These are phyloP conservation scores for Pseudocercospora eumusae DNA, from an alignment of 2,329 filamentous ascomycete genomes.

Conservation along the genomic window DNA sequence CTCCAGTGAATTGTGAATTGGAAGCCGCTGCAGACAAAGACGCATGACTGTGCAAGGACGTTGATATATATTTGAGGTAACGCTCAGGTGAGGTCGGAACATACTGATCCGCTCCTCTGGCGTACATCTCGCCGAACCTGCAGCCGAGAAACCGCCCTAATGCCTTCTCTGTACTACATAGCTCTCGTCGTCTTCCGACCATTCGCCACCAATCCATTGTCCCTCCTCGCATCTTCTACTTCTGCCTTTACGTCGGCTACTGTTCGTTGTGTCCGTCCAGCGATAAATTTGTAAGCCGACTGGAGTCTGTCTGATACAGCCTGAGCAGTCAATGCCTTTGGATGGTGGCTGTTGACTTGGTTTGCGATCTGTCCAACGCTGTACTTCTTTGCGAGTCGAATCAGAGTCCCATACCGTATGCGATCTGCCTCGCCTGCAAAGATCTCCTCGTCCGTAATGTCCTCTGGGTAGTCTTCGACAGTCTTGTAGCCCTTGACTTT, in stretches of 20 bases:
- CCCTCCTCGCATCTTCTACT: slow-evolving; percentile 5
- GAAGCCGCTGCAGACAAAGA: not conserved
- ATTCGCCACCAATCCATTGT: slow-evolving; percentile 9
- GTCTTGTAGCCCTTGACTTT: slow-evolving; percentile 11
- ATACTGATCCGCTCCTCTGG: not conserved
- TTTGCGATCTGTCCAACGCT: slow-evolving; percentile 8
- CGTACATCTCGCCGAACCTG: not conserved
- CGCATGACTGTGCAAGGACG: not conserved
- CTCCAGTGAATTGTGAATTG: not conserved
- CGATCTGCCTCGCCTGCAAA: slow-evolving; percentile 11
- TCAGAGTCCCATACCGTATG: slow-evolving; percentile 9
- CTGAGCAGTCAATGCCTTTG: slow-evolving; percentile 10
- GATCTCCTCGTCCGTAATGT: slow-evolving; percentile 14
- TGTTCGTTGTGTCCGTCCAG: slow-evolving; percentile 5
- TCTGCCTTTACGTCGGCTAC: slow-evolving; percentile 7
- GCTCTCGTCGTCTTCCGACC: slow-evolving; percentile 1
- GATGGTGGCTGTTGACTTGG: slow-evolving; percentile 6
- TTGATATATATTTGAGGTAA: not conserved
- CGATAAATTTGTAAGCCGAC: slow-evolving; percentile 10
- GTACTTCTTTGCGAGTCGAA: slow-evolving; percentile 12
- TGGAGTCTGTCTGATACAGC: slow-evolving; percentile 6
- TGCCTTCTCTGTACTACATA: not conserved
- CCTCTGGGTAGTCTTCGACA: slow-evolving; percentile 2
- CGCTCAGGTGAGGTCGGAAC: not conserved
- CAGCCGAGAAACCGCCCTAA: not conserved